Evolutionary conservation across 2,329 filamentous ascomycete species (phyloP).

Genomic region (Xylariaceae sp.): DNA sequence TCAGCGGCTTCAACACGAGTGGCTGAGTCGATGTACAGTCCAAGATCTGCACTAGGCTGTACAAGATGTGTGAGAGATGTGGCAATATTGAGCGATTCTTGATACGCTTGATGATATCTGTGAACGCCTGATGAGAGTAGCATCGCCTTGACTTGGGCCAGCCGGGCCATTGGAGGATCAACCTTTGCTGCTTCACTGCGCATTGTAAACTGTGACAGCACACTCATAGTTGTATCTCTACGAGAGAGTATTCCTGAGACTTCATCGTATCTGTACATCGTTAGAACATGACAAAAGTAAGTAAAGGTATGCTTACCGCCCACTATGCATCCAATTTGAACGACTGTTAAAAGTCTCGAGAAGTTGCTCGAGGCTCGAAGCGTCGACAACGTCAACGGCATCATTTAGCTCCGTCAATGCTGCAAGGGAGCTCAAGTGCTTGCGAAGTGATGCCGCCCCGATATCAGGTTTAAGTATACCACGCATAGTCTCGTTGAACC

Average conservation of each 20-base stretch:
- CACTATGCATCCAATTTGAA: slow-evolving; percentile 76
- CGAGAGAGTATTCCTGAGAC: slow-evolving; percentile 78
- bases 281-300: slow-evolving; percentile 18
- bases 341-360: slow-evolving; percentile 63
- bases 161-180: slow-evolving; percentile 58
- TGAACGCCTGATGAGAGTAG: slow-evolving; percentile 71
- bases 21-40: slow-evolving; percentile 71
- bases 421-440: slow-evolving; percentile 60
- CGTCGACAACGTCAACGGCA: slow-evolving; percentile 58
- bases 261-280: slow-evolving; percentile 60
- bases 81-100: slow-evolving; percentile 82
- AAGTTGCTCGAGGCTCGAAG: slow-evolving; percentile 56
- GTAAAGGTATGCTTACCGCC: slow-evolving; percentile 54
- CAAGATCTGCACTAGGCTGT: slow-evolving; percentile 63
- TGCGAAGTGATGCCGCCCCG: slow-evolving; percentile 50
- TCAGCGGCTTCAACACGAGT: slow-evolving; percentile 80
- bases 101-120: slow-evolving; percentile 73
- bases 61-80: slow-evolving; percentile 79
- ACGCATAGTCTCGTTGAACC: slow-evolving; percentile 58
- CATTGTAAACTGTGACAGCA: slow-evolving; percentile 66
- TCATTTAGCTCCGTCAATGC: slow-evolving; percentile 80
- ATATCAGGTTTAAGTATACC: slow-evolving; percentile 47
- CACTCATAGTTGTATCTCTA: slow-evolving; percentile 76
- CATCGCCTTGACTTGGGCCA: slow-evolving; percentile 73
- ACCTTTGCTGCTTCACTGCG: slow-evolving; percentile 60